These are phyloP conservation scores for Conidiobolus incongruus DNA, from an alignment of 371 early-diverging fungal species.

Conservation along the genomic window DNA sequence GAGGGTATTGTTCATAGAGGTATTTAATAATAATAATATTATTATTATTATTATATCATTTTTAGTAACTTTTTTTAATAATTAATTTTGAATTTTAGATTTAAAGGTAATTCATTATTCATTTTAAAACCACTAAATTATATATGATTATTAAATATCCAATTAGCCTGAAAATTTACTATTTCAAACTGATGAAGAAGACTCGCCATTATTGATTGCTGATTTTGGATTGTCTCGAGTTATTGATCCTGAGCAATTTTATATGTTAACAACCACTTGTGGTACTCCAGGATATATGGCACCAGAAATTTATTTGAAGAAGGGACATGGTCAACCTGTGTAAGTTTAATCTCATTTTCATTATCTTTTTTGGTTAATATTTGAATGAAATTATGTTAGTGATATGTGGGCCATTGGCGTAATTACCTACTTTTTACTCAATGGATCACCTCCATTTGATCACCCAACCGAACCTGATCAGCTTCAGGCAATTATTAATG, in stretches of 20 bases:
- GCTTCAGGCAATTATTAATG: constrained; percentile 40
- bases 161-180: constrained; percentile 66
- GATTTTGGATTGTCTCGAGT: constrained; percentile 79
- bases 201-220: constrained; percentile 52
- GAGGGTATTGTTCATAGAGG: constrained; percentile 76
- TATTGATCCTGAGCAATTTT: constrained; percentile 53
- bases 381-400: not conserved
- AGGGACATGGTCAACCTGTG: constrained; percentile 38
- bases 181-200: constrained; percentile 44
- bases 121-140: not conserved
- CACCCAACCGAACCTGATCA: constrained; percentile 27
- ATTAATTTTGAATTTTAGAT: constrained; percentile 10
- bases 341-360: not conserved
- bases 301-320: constrained; percentile 58
- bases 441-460: constrained; percentile 78
- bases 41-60: too few relatives aligned
- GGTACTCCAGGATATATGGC: constrained; percentile 80
- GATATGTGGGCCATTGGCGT: constrained; percentile 88
- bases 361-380: not conserved
- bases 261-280: constrained; percentile 53
- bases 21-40: constrained; percentile 9
- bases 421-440: constrained; percentile 61
- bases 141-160: not conserved
- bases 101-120: constrained; percentile 14
- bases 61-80: too few relatives aligned